phyloP scores from a whole-genome alignment of 2,329 filamentous ascomycete genomes.

The Penicillium sp. region DNA sequence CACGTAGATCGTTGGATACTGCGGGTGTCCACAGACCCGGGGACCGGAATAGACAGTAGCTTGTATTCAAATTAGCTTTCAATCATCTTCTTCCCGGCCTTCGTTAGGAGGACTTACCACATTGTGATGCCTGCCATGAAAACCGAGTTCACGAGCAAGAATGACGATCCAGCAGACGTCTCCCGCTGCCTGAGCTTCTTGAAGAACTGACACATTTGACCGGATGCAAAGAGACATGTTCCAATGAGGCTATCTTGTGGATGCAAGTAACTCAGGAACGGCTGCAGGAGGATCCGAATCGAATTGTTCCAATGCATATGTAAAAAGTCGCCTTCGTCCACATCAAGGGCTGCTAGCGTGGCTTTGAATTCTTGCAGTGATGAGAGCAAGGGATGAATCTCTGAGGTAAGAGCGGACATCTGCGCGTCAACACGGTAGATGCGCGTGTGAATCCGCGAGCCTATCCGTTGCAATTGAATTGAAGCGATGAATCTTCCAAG shows the following conservation, averaged over 20 bases:
- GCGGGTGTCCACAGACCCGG: conserved; percentile 24
- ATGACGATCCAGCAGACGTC: conserved; percentile 11
- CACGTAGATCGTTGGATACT: conserved; percentile 28
- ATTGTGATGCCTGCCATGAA: conserved; percentile 20
- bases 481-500: conserved; percentile 19
- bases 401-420: neutral
- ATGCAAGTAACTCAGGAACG: conserved; percentile 21
- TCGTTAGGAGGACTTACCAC: conserved; percentile 10
- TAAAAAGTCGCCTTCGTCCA: conserved; percentile 25
- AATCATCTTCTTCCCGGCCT: neutral
- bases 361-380: conserved; percentile 20
- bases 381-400: conserved; percentile 20
- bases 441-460: conserved; percentile 20
- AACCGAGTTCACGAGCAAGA: conserved; percentile 16
- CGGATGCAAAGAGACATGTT: conserved; percentile 21
- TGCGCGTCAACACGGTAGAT: conserved; percentile 26
- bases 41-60: conserved; percentile 28
- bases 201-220: conserved; percentile 30
- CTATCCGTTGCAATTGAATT: conserved; percentile 24
- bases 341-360: conserved; percentile 14
- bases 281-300: conserved; percentile 24
- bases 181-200: conserved; percentile 18
- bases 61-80: conserved; percentile 2
- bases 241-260: conserved; percentile 17
- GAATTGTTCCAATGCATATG: conserved; percentile 32